phyloP scores from a whole-genome alignment of 2,329 filamentous ascomycete species.

The Trichoderma asperellum region DNA sequence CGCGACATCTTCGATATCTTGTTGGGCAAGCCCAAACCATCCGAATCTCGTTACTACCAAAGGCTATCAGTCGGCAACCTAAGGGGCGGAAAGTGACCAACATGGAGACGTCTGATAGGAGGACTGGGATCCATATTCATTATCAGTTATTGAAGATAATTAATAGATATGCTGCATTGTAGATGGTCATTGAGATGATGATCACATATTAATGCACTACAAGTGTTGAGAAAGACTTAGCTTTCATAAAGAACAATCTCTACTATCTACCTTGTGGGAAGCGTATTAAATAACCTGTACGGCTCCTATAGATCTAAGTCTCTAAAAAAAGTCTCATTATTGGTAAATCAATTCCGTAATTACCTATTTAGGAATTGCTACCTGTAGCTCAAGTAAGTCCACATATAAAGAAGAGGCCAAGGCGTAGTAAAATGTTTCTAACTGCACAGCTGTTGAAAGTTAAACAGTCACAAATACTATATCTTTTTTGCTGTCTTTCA shows the following conservation, averaged over 20 bases:
- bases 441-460: background rate
- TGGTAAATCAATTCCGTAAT: background rate
- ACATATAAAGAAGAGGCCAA: background rate
- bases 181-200: background rate
- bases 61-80: background rate
- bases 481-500: background rate
- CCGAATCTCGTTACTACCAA: background rate
- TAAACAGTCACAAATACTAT: background rate
- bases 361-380: background rate
- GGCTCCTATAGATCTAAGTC: background rate
- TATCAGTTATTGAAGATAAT: background rate
- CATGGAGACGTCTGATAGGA: background rate
- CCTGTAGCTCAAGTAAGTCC: too few species aligned
- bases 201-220: background rate
- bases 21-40: background rate
- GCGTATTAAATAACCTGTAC: background rate
- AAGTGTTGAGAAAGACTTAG: background rate
- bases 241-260: background rate
- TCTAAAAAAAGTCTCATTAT: background rate
- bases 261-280: background rate
- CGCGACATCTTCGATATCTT: background rate
- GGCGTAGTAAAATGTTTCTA: too few species aligned
- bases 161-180: background rate
- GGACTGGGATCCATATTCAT: background rate
- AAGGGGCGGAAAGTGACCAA: background rate